Percentiles rank a stretch among this genome's conserved stretches.
Evolutionary conservation across 2,329 filamentous ascomycete genomes (phyloP).

Genomic region (Colletotrichum shisoi): DNA sequence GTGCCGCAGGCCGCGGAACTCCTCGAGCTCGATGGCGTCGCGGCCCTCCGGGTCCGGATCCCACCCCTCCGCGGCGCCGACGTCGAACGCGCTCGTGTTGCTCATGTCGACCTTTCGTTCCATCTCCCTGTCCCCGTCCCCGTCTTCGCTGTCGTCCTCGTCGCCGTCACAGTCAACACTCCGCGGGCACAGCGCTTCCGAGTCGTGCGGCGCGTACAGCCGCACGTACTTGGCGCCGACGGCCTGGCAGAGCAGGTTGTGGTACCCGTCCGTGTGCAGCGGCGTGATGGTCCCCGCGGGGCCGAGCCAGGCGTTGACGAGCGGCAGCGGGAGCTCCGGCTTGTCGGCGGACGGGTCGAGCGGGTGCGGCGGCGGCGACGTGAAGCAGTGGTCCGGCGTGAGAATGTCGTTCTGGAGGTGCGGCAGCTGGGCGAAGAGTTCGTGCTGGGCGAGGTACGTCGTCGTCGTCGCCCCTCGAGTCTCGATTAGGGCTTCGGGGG

Average conservation of each 20-base stretch:
- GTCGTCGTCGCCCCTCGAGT: conserved; percentile 1
- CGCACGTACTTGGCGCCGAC: conserved; percentile 92
- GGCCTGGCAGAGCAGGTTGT: conserved; percentile 89
- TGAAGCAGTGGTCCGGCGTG: conserved; percentile 86
- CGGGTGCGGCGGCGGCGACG: conserved; percentile 68
- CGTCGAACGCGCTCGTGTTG: conserved; percentile 84
- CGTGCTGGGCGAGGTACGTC: conserved; percentile 87
- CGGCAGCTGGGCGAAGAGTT: conserved; percentile 85
- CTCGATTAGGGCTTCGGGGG: too few relatives aligned
- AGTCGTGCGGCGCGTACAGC: conserved; percentile 76
- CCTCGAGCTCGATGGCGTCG: conserved; percentile 51
- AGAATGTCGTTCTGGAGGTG: conserved; percentile 76
- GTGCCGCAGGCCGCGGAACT: conserved; percentile 69
- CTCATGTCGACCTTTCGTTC: conserved; percentile 77
- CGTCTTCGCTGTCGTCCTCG: conserved; percentile 86
- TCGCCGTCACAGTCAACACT: conserved; percentile 72
- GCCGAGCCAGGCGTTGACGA: conserved; percentile 89
- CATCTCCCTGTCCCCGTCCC: conserved; percentile 48
- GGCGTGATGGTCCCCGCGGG: conserved; percentile 88
- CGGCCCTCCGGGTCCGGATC: conserved; percentile 50
- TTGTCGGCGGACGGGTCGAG: conserved; percentile 19
- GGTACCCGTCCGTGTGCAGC: conserved; percentile 90
- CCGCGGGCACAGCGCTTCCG: conserved; percentile 66
- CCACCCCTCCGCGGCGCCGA: conserved; percentile 73
- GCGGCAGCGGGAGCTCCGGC: conserved; percentile 33